Conservation (phyloP, 2,329 filamentous ascomycete genomes). For the Exserohilum turcica region DNA sequence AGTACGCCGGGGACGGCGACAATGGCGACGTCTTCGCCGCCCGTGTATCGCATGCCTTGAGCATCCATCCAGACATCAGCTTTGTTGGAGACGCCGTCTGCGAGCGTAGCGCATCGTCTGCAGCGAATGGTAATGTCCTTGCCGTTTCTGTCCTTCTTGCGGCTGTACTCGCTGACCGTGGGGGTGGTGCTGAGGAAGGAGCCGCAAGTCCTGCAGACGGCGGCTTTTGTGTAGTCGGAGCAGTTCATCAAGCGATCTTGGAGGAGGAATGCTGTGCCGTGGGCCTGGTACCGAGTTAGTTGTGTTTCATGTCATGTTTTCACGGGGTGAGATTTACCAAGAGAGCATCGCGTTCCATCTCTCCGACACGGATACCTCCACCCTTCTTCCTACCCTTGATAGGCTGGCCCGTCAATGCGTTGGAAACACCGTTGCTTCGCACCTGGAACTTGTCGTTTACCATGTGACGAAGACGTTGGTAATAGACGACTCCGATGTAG, state of each 20-base stretch:
- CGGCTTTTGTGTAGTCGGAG: constrained; percentile 87
- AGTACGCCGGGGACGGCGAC: constrained; percentile 92
- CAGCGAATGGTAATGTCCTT: constrained; percentile 76
- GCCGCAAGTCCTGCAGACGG: constrained; percentile 87
- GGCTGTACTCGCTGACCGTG: constrained; percentile 63
- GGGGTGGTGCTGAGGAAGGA: constrained; percentile 89
- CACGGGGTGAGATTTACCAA: constrained; percentile 50
- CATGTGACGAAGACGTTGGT: constrained; percentile 98
- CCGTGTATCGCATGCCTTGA: constrained; percentile 79
- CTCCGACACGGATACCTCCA: constrained; percentile 97
- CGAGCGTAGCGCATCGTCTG: constrained; percentile 71
- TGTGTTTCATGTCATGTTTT: neutral
- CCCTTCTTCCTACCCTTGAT: constrained; percentile 97
- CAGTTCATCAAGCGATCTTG: constrained; percentile 97
- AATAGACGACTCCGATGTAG: constrained; percentile 96
- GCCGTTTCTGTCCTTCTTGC: constrained; percentile 65
- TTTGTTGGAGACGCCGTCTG: constrained; percentile 59
- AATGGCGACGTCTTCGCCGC: constrained; percentile 87
- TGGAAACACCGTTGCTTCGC: neutral
- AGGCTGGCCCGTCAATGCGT: constrained; percentile 69
- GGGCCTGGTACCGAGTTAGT: constrained; percentile 58
- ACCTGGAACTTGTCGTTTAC: constrained; percentile 99
- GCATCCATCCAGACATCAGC: constrained; percentile 87
- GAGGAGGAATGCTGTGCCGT: constrained; percentile 91
- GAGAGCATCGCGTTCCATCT: constrained; percentile 97